Conservation (phyloP, 371 early-diverging fungal genomes). For the Mucor lusitanicus region DNA sequence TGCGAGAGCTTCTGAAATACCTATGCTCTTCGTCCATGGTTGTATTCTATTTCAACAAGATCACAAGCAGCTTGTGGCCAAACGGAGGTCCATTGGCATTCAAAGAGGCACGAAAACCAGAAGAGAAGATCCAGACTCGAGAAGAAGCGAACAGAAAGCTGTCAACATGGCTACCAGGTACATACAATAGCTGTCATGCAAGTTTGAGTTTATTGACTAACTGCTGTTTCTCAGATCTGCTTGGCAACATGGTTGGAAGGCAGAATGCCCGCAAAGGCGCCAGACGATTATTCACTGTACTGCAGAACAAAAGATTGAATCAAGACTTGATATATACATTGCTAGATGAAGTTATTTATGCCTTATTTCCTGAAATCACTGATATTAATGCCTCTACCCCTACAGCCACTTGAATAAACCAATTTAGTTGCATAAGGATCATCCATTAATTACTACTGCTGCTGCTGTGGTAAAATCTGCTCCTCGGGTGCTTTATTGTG, state of each 20-base stretch:
- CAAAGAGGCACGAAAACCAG: slow-evolving; percentile 48
- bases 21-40: slow-evolving; percentile 48
- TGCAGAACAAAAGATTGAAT: slow-evolving; percentile 80
- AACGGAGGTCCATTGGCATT: slow-evolving; percentile 39
- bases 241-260: slow-evolving; percentile 83
- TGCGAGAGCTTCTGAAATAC: slow-evolving; percentile 44
- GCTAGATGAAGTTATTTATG: slow-evolving; percentile 72
- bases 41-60: slow-evolving; percentile 35
- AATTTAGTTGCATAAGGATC: neutral
- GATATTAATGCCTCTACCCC: neutral
- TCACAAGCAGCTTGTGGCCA: slow-evolving; percentile 58
- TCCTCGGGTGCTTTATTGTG: too few relatives aligned
- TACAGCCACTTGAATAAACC: neutral
- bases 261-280: slow-evolving; percentile 85
- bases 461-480: too few relatives aligned
- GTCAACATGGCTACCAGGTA: slow-evolving; percentile 65
- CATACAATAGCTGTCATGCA: slow-evolving; percentile 12
- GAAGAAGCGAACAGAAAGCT: slow-evolving; percentile 70
- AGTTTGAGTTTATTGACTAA: neutral
- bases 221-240: slow-evolving; percentile 42
- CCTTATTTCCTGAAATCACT: slow-evolving; percentile 69
- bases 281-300: slow-evolving; percentile 63
- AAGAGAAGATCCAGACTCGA: slow-evolving; percentile 57
- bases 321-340: slow-evolving; percentile 72
- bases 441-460: too few relatives aligned